Conservation (phyloP, 2,329 filamentous ascomycete genomes). For the Cladosporium sp. region DNA sequence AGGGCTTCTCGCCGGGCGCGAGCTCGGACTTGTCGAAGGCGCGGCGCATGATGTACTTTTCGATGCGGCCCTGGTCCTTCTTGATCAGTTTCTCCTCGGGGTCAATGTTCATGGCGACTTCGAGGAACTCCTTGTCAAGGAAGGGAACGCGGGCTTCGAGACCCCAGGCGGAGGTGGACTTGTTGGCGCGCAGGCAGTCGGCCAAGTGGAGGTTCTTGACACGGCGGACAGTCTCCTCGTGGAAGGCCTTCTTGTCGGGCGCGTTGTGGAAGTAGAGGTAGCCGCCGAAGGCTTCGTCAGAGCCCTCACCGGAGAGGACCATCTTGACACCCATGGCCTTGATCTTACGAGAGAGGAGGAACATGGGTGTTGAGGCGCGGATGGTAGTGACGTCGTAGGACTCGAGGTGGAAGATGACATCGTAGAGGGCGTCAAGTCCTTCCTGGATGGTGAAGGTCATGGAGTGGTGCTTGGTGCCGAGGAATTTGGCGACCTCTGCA, state of each 20-base stretch:
- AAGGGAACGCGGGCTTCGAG: conserved; percentile 97
- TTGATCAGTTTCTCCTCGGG: conserved; percentile 95
- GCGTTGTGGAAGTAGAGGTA: conserved; percentile 98
- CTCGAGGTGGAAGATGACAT: conserved; percentile 97
- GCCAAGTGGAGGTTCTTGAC: conserved; percentile 95
- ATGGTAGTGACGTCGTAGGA: conserved; percentile 98
- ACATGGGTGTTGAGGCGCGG: conserved; percentile 97
- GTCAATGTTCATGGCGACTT: conserved; percentile 89
- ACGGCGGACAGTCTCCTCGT: conserved; percentile 87
- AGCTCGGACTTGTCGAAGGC: conserved; percentile 84
- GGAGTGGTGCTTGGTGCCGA: conserved; percentile 95
- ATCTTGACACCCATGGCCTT: conserved; percentile 99
- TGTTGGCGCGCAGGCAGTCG: conserved; percentile 98
- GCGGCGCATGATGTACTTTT: conserved; percentile 98
- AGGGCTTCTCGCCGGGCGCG: conserved; percentile 73
- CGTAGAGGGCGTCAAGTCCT: conserved; percentile 90
- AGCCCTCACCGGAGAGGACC: conserved; percentile 95
- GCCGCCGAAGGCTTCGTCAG: conserved; percentile 96
- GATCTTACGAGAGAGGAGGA: conserved; percentile 94
- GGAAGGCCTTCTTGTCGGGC: conserved; percentile 86
- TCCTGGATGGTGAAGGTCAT: conserved; percentile 99
- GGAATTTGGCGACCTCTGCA: conserved; percentile 88
- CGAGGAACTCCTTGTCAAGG: conserved; percentile 95
- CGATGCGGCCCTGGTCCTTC: conserved; percentile 59
- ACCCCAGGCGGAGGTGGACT: conserved; percentile 97